Percentiles rank a stretch among this genome's conserved stretches.
phyloP scores from a whole-genome alignment of 2,329 filamentous ascomycete species.

The Diaporthe citrichinensis region DNA sequence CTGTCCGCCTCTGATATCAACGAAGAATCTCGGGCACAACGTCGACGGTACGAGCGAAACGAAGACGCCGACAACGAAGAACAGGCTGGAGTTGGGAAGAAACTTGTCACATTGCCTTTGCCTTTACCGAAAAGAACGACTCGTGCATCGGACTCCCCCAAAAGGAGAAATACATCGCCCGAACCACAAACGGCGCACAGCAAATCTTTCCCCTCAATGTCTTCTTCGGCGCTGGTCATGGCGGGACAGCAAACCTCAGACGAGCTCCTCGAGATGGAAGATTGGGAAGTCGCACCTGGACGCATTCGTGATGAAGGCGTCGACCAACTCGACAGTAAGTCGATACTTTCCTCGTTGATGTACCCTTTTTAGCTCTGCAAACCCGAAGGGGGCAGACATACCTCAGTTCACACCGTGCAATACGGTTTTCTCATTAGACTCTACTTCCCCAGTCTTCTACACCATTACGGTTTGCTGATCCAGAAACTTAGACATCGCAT shows the following conservation, averaged over 20 bases:
- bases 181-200: neutral
- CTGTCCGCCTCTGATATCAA: neutral
- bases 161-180: neutral
- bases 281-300: conserved; percentile 55
- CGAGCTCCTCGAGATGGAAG: conserved; percentile 52
- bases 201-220: neutral
- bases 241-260: conserved; percentile 40
- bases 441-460: neutral
- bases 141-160: neutral
- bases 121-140: neutral
- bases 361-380: neutral
- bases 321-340: conserved; percentile 44
- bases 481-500: conserved; percentile 47
- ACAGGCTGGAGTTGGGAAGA: neutral
- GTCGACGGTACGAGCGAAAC: conserved; percentile 9
- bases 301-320: conserved; percentile 44
- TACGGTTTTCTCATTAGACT: neutral
- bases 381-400: neutral
- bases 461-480: neutral
- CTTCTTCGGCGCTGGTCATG: conserved; percentile 42
- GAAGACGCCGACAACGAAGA: neutral
- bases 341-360: neutral
- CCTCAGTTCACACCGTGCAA: neutral
- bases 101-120: conserved; percentile 22
- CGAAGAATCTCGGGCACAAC: neutral